Conservation (phyloP, 768 basidiomycete genomes). For the Piloderma croceum region DNA sequence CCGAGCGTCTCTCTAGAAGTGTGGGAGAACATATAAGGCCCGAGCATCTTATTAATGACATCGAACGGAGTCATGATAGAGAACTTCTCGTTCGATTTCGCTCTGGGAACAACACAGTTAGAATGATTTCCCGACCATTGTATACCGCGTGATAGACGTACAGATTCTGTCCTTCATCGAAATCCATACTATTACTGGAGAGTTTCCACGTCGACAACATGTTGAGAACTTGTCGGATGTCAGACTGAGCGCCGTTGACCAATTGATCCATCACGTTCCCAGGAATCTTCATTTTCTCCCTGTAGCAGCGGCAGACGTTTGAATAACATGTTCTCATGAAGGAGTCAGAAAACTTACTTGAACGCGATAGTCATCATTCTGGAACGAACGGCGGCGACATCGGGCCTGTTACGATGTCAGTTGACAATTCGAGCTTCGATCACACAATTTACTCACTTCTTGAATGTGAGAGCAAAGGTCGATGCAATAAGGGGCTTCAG, state of each 20-base stretch:
- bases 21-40: constrained; percentile 84
- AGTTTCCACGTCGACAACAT: constrained; percentile 98
- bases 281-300: constrained; percentile 91
- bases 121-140: neutral
- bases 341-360: constrained; percentile 54
- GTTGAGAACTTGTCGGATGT: constrained; percentile 95
- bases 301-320: constrained; percentile 31
- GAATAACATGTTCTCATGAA: constrained; percentile 1
- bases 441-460: constrained; percentile 44
- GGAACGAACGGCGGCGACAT: constrained; percentile 70
- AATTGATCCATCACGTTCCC: constrained; percentile 91
- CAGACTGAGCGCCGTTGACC: constrained; percentile 82
- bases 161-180: constrained; percentile 90
- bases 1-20: constrained; percentile 76
- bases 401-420: constrained; percentile 51
- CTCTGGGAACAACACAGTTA: constrained; percentile 36
- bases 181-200: constrained; percentile 75
- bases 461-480: constrained; percentile 73
- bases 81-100: constrained; percentile 90
- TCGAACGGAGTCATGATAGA: constrained; percentile 88
- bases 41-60: constrained; percentile 81
- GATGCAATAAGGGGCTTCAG: constrained; percentile 77
- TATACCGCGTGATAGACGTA: constrained; percentile 34
- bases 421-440: neutral
- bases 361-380: constrained; percentile 82